These are phyloP conservation scores for Camellia japonica DNA, from an alignment of 148 eudicot genomes.

Conservation along the genomic window DNA sequence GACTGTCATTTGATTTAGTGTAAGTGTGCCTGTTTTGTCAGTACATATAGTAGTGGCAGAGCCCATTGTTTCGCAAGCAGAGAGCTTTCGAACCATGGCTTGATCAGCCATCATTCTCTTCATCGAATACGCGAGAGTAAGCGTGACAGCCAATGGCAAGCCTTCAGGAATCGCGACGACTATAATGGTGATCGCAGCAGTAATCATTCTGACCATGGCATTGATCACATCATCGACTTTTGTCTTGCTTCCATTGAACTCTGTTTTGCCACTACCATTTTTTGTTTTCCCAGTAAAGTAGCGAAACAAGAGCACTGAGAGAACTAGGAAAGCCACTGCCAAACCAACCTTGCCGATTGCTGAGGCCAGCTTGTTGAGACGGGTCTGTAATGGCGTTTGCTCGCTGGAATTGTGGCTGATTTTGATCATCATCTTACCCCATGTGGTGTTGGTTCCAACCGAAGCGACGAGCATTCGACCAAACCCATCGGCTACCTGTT, in stretches of 20 bases:
- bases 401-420: neutral
- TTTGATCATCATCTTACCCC: conserved; percentile 19
- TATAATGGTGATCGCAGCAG: conserved; percentile 3
- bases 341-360: conserved; percentile 7
- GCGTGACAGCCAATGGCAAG: conserved; percentile 3
- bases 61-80: conserved; percentile 17
- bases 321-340: conserved; percentile 5
- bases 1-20: conserved; percentile 12
- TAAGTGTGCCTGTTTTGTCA: conserved; percentile 20
- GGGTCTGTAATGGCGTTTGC: conserved; percentile 2
- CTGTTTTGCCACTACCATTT: neutral
- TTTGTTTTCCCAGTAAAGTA: conserved; percentile 16
- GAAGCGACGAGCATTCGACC: conserved; percentile 23
- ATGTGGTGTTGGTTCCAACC: conserved; percentile 19
- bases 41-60: conserved; percentile 16
- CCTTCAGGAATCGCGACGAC: conserved; percentile 11
- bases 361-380: conserved; percentile 11
- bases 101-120: conserved; percentile 19
- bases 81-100: conserved; percentile 15
- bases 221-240: neutral
- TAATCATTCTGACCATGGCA: neutral
- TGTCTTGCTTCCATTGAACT: conserved; percentile 1
- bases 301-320: conserved; percentile 8
- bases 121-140: conserved; percentile 24
- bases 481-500: conserved; percentile 9